Evolutionary conservation across 805 yeast species (phyloP).

Genomic region (Clavispora phyllophila): DNA sequence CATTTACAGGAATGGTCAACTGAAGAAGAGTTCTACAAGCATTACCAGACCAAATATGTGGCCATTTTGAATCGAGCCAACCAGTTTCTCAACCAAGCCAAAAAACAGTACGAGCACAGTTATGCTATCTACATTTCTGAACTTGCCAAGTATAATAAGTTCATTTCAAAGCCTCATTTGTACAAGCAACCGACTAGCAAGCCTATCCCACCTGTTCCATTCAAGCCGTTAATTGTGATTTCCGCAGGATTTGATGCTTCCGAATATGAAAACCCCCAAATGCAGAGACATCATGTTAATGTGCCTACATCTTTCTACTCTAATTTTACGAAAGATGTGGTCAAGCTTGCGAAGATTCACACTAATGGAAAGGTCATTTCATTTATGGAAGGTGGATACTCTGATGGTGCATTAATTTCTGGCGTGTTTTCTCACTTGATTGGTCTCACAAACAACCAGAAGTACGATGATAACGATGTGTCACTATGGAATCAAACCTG

Average conservation of each 20-base stretch:
- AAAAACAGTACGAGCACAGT: conserved; percentile 37
- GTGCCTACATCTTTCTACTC: conserved; percentile 80
- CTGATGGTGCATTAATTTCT: conserved; percentile 73
- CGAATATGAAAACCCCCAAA: conserved; percentile 73
- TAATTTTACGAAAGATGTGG: conserved; percentile 65
- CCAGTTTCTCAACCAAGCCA: conserved; percentile 52
- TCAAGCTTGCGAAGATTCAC: conserved; percentile 60
- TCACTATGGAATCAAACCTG: conserved; percentile 56
- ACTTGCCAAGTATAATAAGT: conserved; percentile 27
- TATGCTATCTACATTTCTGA: conserved; percentile 23
- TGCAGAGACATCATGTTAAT: conserved; percentile 80
- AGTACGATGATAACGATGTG: conserved; percentile 18
- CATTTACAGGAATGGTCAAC: conserved; percentile 64
- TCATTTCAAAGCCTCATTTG: conserved; percentile 26
- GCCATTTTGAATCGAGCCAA: conserved; percentile 61
- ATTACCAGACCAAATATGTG: conserved; percentile 58
- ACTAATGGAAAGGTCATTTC: conserved; percentile 61
- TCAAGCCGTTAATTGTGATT: conserved; percentile 53
- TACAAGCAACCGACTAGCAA: conserved; percentile 22
- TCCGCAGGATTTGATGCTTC: conserved; percentile 90
- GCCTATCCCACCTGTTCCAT: conserved; percentile 34
- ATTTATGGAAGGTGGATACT: conserved; percentile 79
- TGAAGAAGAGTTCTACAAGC: conserved; percentile 59
- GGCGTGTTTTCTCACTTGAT: conserved; percentile 76
- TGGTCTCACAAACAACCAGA: conserved; percentile 53